Evolutionary conservation across 2,329 filamentous ascomycete genomes (phyloP), one percentile per base, ranked within the genome.

Genomic region (Aspergillus niger): DNA sequence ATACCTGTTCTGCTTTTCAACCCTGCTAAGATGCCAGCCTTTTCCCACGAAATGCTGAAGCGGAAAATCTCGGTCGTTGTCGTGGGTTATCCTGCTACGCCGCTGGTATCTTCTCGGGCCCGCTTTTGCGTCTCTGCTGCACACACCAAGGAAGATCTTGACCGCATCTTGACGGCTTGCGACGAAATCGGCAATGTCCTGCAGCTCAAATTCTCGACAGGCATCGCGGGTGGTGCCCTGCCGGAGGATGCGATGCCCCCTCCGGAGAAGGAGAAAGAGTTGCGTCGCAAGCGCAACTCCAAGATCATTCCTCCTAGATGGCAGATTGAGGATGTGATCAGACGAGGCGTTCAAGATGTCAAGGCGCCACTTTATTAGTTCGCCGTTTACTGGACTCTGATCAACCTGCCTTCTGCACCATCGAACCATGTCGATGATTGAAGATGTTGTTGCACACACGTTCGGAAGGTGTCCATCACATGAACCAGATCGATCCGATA

Each of bases 1-100:
- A 92, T 99, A 69, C 95, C 95, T 57, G 78, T 99, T 67, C 86
- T 97, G 72, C 87, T 99, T 28, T 99, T 97, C 83, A 92, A 98
- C 79, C 95, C 95, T n/a, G 95, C 91, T 70, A 99, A 99, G 81
- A 97, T 99, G 84, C 91, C 94, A 4, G 94, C 95, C 61, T 99
- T 99, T 79, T 97, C 92, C 53, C 95, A 97, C 75, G 95, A 98
- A 77, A 98, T 99, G 95, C 86, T 98, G 62, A 91, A 91, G 80
- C 91, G 95, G 73, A 98, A 97, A 79, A 98, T 99, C 69, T 95
- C 94, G 0, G 91, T 98, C 55, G 95, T 99, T 41, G 91, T 99
- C 49, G 95, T 99, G 63, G 95, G 94, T 55, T 99, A 99, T 75
- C 95, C 95, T 5, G 95, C 94, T 8, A 99, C 95, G 2, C 95